These are phyloP conservation scores for Remersonia thermophila DNA, from an alignment of 2,329 filamentous ascomycete species.

Conservation along the genomic window DNA sequence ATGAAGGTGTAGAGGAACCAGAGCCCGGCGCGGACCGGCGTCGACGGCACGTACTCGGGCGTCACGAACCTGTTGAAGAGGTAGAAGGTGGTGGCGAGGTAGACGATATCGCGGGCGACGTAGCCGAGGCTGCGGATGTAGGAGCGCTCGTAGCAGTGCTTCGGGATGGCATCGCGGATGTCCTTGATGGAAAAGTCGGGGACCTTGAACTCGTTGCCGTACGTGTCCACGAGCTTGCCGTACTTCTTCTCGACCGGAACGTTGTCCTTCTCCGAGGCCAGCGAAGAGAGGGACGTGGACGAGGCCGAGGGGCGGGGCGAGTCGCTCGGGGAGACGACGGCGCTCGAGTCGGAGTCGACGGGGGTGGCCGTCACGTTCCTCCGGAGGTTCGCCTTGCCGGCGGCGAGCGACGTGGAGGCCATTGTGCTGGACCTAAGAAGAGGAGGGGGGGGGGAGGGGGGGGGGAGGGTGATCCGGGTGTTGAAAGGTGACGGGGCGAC, in stretches of 20 bases:
- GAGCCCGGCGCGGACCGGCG: conserved; percentile 49
- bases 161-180: conserved; percentile 90
- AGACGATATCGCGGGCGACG: conserved; percentile 67
- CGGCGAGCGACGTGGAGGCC: conserved; percentile 32
- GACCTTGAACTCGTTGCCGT: conserved; percentile 86
- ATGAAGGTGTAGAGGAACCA: conserved; percentile 60
- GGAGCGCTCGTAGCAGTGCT: conserved; percentile 91
- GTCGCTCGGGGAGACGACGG: conserved; percentile 44
- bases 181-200: conserved; percentile 97
- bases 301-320: conserved; percentile 57
- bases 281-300: conserved; percentile 82
- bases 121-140: conserved; percentile 64
- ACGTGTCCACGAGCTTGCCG: conserved; percentile 71
- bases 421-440: conserved; percentile 22
- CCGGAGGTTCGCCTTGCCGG: conserved; percentile 34
- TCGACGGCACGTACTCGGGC: conserved; percentile 65
- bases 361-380: conserved; percentile 33
- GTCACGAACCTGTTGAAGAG: conserved; percentile 84
- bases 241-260: conserved; percentile 29
- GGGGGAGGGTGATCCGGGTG: conserved; percentile 3
- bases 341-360: conserved; percentile 35
- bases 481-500: not conserved
- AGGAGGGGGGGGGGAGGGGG: conserved; percentile 1
- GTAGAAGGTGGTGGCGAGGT: conserved; percentile 66
- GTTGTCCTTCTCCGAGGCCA: conserved; percentile 55